phyloP scores from a whole-genome alignment of 164 flowering plant genomes.

The Taxillus chinensis region DNA sequence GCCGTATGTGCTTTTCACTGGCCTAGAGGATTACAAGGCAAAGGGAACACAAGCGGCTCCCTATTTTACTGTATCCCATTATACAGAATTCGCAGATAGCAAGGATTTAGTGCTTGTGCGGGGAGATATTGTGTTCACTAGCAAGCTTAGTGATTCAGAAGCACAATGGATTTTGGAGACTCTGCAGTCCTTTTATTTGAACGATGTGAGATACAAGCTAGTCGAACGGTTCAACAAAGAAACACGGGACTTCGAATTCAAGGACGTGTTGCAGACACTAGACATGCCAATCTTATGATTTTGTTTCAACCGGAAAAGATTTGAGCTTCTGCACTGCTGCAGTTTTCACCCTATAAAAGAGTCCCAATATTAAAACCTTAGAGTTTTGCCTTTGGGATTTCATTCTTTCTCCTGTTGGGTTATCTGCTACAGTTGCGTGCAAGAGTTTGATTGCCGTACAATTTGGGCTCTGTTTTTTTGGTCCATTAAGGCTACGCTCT shows the following conservation, averaged over 20 bases:
- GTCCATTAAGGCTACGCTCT: no score
- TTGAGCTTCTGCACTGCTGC: no score
- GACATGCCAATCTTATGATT: conserved; percentile 62
- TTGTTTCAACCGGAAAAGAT: background rate
- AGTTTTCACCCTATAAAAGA: no score
- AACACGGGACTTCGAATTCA: conserved; percentile 81
- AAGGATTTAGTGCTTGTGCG: conserved; percentile 83
- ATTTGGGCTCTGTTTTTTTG: no score
- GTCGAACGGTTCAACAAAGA: conserved; percentile 80
- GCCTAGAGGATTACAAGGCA: conserved; percentile 97
- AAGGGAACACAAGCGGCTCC: conserved; percentile 96
- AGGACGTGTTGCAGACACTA: conserved; percentile 66
- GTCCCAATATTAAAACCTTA: no score
- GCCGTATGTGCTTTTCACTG: conserved; percentile 89
- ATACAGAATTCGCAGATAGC: conserved; percentile 76
- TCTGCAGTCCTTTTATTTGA: conserved; percentile 74
- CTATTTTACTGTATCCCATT: conserved; percentile 59
- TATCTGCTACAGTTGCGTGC: no score
- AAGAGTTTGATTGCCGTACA: no score
- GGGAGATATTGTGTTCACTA: conserved; percentile 82
- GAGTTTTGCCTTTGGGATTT: no score
- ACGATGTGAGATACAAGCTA: conserved; percentile 72
- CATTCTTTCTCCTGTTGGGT: no score
- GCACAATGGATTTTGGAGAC: conserved; percentile 86
- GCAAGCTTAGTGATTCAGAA: conserved; percentile 75